Percentiles rank a stretch among this genome's conserved stretches.
Evolutionary conservation across 108 stramenopile species (phyloP).

Genomic region (Cyclotella sp.): DNA sequence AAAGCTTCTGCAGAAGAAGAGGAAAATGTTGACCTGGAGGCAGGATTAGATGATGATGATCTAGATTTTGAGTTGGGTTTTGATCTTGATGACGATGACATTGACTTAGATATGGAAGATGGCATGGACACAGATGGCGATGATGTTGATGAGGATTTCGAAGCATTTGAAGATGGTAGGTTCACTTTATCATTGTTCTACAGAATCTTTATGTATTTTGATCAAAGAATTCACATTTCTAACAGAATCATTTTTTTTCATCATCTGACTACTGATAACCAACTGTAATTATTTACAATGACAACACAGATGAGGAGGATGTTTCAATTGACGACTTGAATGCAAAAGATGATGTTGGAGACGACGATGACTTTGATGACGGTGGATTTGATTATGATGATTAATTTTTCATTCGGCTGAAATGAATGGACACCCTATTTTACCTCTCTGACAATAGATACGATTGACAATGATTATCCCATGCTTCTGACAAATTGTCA

Average conservation of each 20-base stretch:
- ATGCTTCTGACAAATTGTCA: too few relatives aligned
- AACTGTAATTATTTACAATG: background rate
- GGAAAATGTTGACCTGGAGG: slow-evolving; percentile 15
- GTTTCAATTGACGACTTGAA: slow-evolving; percentile 52
- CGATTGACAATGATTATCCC: too few relatives aligned
- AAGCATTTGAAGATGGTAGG: slow-evolving; percentile 32
- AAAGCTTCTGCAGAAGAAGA: slow-evolving; percentile 21
- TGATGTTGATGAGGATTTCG: slow-evolving; percentile 34
- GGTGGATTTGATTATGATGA: slow-evolving; percentile 50
- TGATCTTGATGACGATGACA: slow-evolving; percentile 33
- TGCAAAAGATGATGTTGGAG: slow-evolving; percentile 40
- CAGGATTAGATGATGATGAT: slow-evolving; percentile 30
- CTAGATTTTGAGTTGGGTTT: slow-evolving; percentile 39
- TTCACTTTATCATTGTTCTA: background rate
- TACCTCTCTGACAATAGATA: too few relatives aligned
- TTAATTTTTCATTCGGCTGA: too few relatives aligned
- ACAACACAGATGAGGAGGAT: slow-evolving; percentile 19
- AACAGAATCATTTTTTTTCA: background rate
- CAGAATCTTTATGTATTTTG: too few relatives aligned
- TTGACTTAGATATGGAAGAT: slow-evolving; percentile 18
- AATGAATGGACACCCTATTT: too few relatives aligned
- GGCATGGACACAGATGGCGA: slow-evolving; percentile 18
- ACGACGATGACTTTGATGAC: slow-evolving; percentile 46
- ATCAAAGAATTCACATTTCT: too few relatives aligned
- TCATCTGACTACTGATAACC: background rate